phyloP scores from a whole-genome alignment of 176 grass and related monocot species.

The Oryza nivara region DNA sequence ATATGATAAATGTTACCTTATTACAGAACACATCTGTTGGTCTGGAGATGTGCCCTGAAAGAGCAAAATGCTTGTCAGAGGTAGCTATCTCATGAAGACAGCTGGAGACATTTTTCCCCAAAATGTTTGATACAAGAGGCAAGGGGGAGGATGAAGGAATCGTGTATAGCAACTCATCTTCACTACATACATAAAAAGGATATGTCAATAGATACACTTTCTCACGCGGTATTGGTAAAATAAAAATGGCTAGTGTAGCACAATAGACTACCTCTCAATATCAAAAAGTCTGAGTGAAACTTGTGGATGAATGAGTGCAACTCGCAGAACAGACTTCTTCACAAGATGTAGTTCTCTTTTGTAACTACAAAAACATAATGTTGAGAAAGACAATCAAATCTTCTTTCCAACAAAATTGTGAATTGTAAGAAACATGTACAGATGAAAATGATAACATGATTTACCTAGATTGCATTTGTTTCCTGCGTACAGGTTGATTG shows the following conservation, averaged over 20 bases:
- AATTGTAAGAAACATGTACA: conserved; percentile 38
- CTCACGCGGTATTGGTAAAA: conserved; percentile 25
- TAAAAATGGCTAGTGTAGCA: conserved; percentile 6
- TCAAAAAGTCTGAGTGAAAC: conserved; percentile 84
- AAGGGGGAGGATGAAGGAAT: conserved; percentile 62
- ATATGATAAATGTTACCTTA: conserved; percentile 54
- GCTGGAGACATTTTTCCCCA: conserved; percentile 78
- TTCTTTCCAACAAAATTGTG: conserved; percentile 18
- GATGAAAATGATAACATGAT: conserved; percentile 10
- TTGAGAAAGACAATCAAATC: conserved; percentile 29
- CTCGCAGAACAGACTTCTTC: conserved; percentile 76
- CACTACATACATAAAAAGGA: conserved; percentile 53
- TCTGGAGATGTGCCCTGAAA: conserved; percentile 89
- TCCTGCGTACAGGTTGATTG: conserved; percentile 92
- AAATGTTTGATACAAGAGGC: conserved; percentile 68
- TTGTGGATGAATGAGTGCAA: conserved; percentile 82
- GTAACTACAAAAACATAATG: conserved; percentile 58
- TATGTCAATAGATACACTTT: conserved; percentile 15
- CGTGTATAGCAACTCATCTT: conserved; percentile 73
- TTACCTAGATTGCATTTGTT: conserved; percentile 88
- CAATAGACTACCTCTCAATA: conserved; percentile 63
- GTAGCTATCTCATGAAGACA: conserved; percentile 71
- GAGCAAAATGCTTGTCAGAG: conserved; percentile 64
- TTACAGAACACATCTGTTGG: conserved; percentile 57
- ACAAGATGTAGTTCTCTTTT: conserved; percentile 78